Percentiles rank a stretch among this genome's conserved stretches.
Conservation (phyloP, 1,284 basidiomycete species). For the Lentinula novae-zelandiae region DNA sequence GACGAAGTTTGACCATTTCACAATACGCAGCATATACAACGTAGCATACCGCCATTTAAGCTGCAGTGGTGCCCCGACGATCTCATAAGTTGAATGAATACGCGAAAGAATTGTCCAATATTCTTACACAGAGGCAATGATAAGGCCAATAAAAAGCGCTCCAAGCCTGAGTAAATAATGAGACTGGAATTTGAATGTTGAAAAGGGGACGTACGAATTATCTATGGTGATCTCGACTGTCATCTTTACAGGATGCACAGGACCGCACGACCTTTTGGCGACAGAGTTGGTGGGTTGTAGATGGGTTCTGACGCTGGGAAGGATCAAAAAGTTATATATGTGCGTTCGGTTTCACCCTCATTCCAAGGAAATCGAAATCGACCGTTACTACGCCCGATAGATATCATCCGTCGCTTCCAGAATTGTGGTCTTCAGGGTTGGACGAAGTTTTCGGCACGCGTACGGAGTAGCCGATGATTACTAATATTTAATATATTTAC, state of each 20-base stretch:
- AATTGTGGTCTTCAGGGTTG: background rate
- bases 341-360: background rate
- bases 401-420: background rate
- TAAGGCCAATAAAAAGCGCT: conserved; percentile 6
- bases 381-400: background rate
- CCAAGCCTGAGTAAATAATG: background rate
- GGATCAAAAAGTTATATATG: background rate
- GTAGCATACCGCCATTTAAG: background rate
- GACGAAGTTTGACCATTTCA: background rate
- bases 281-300: no score
- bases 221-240: background rate
- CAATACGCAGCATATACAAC: background rate
- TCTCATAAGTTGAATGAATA: background rate
- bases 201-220: background rate
- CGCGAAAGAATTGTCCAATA: background rate
- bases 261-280: background rate
- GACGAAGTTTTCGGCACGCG: background rate
- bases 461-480: no score
- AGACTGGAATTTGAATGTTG: no score
- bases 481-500: no score
- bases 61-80: background rate
- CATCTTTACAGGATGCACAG: background rate
- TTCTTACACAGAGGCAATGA: conserved; percentile 3
- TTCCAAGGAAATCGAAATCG: background rate
- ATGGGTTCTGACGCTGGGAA: no score